Conservation (phyloP, 805 yeast species). For the Scheffersomyces lignosus region DNA sequence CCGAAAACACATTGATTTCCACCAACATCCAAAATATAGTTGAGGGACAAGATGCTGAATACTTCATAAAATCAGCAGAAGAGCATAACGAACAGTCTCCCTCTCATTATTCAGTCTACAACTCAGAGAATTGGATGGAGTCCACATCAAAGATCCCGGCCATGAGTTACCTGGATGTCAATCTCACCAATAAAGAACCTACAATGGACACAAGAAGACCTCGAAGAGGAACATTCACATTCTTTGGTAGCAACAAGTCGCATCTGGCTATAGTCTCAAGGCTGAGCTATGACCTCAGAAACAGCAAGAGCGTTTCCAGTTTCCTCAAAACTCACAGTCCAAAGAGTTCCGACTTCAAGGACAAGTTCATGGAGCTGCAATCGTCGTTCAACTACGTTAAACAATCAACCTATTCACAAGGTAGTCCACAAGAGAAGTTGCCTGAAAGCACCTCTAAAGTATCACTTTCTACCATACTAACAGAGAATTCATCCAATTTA, state of each 20-base stretch:
- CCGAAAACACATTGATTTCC: slow-evolving; percentile 15
- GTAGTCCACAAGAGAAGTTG: background rate
- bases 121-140: slow-evolving; percentile 21
- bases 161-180: background rate
- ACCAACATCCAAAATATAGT: background rate
- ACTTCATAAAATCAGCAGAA: slow-evolving; percentile 10
- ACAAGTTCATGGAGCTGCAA: slow-evolving; percentile 5
- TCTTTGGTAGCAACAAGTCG: slow-evolving; percentile 3
- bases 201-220: slow-evolving; percentile 1
- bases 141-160: slow-evolving; percentile 10
- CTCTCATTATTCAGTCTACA: slow-evolving; percentile 9
- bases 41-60: slow-evolving; percentile 3
- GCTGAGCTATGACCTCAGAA: slow-evolving; percentile 7
- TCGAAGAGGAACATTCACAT: slow-evolving; percentile 1
- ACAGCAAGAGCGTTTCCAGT: slow-evolving; percentile 14
- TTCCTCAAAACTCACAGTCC: slow-evolving; percentile 2
- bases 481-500: background rate
- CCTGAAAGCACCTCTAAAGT: background rate
- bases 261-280: too few species aligned
- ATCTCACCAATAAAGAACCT: background rate
- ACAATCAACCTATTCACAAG: too few species aligned
- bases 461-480: background rate
- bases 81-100: slow-evolving; percentile 1
- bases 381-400: slow-evolving; percentile 2
- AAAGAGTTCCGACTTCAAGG: background rate